phyloP scores from a whole-genome alignment of 257 asterid genomes.

The Solanum arcanum region DNA sequence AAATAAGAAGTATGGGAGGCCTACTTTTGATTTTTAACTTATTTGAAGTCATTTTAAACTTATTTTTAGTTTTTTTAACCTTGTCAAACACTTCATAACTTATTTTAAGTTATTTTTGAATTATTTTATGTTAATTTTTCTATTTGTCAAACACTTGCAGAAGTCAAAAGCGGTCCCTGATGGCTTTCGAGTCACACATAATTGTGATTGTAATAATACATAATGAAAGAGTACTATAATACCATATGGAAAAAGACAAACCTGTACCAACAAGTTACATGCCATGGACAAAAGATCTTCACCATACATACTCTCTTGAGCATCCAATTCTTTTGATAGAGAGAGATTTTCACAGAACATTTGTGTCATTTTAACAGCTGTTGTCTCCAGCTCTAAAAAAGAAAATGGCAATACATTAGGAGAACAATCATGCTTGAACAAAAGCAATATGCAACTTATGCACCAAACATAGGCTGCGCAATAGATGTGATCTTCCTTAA shows the following conservation, averaged over 20 bases:
- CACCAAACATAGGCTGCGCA: background rate
- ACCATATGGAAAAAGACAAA: slow-evolving; percentile 14
- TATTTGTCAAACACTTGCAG: too few relatives aligned
- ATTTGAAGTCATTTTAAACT: too few relatives aligned
- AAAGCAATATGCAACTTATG: background rate
- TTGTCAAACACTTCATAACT: too few relatives aligned
- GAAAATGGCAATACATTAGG: background rate
- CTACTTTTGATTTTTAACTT: too few relatives aligned
- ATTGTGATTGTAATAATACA: background rate
- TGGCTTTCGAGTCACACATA: background rate
- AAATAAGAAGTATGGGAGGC: too few relatives aligned
- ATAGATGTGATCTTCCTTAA: background rate
- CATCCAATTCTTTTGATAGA: slow-evolving; percentile 74
- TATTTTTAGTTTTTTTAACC: too few relatives aligned
- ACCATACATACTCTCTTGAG: slow-evolving; percentile 80
- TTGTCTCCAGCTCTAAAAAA: slow-evolving; percentile 52
- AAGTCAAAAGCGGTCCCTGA: background rate
- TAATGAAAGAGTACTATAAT: background rate
- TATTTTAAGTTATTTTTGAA: too few relatives aligned
- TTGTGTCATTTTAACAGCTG: slow-evolving; percentile 62
- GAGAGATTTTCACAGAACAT: slow-evolving; percentile 66
- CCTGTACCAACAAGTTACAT: slow-evolving; percentile 87
- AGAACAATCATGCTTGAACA: background rate
- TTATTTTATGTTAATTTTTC: too few relatives aligned
- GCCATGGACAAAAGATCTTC: slow-evolving; percentile 92